Evolutionary conservation across 352 stramenopile genomes (phyloP).

Genomic region (Phytophthora podocarpi): DNA sequence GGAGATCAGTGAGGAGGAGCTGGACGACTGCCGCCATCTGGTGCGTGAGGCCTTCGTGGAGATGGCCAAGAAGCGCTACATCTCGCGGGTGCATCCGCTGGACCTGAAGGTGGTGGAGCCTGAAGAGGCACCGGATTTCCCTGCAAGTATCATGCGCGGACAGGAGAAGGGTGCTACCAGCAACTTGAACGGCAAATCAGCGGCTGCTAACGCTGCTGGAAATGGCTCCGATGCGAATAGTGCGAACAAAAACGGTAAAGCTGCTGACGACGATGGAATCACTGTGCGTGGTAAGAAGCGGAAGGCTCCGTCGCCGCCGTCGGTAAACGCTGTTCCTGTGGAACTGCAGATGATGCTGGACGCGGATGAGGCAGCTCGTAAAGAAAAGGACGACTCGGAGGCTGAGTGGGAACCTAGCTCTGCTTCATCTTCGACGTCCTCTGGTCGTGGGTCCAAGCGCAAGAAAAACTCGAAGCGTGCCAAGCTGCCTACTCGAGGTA

Average conservation of each 20-base stretch:
- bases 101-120: conserved; percentile 73
- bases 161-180: conserved; percentile 36
- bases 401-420: conserved; percentile 60
- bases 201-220: conserved; percentile 11
- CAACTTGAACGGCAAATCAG: conserved; percentile 21
- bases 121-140: conserved; percentile 65
- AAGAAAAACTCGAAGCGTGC: conserved; percentile 76
- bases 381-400: conserved; percentile 59
- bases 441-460: conserved; percentile 52
- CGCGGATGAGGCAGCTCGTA: conserved; percentile 58
- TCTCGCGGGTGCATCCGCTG: conserved; percentile 83
- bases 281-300: conserved; percentile 80
- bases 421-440: conserved; percentile 28
- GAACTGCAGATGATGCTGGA: conserved; percentile 89
- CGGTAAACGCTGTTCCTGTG: conserved; percentile 64
- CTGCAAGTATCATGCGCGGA: conserved; percentile 64
- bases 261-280: conserved; percentile 64
- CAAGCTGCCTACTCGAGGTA: conserved; percentile 77
- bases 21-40: conserved; percentile 63
- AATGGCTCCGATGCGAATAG: conserved; percentile 13
- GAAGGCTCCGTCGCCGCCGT: conserved; percentile 27
- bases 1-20: conserved; percentile 73
- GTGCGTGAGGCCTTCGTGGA: conserved; percentile 81
- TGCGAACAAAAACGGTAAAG: conserved; percentile 21
- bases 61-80: conserved; percentile 91